phyloP scores from a whole-genome alignment of 164 flowering plant genomes.

The grape (Vitis vinifera) region DNA sequence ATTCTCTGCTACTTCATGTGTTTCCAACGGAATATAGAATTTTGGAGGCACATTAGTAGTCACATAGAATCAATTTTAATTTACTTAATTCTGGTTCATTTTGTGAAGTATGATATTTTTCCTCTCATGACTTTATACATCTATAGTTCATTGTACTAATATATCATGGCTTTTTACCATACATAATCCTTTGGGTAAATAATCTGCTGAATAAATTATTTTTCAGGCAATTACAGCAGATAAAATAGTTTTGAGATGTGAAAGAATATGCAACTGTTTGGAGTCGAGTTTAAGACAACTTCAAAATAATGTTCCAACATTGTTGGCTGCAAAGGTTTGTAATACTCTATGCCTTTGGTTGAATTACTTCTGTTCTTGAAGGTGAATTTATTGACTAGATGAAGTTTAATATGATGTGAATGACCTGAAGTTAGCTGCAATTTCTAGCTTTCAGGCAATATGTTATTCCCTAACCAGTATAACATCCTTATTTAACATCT shows the following conservation, averaged over 20 bases:
- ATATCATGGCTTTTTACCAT: neutral
- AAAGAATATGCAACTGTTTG: constrained; percentile 13
- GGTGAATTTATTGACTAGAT: neutral
- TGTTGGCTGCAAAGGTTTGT: constrained; percentile 26
- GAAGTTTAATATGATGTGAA: too few species aligned
- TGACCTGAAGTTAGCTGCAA: too few species aligned
- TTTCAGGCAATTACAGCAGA: constrained; percentile 26
- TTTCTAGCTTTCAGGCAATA: neutral
- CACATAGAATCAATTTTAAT: neutral
- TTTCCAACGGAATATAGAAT: neutral
- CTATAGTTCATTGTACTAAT: too few species aligned
- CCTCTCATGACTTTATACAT: too few species aligned
- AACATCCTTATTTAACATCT: neutral
- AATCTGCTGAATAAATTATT: too few species aligned
- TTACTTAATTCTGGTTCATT: neutral
- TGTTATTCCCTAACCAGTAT: neutral
- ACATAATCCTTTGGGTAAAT: neutral
- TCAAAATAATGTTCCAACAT: constrained; percentile 23
- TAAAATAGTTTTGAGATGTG: constrained; percentile 17
- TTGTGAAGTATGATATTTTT: neutral
- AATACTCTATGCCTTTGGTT: neutral
- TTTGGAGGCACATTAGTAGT: neutral
- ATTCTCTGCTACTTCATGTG: neutral
- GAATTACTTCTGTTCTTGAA: neutral
- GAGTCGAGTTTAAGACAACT: constrained; percentile 18